A percentile compares a stretch with the other conserved stretches of the same genome.
phyloP scores from a whole-genome alignment of 2,329 filamentous ascomycete genomes.

The Dactylellina leptospora region DNA sequence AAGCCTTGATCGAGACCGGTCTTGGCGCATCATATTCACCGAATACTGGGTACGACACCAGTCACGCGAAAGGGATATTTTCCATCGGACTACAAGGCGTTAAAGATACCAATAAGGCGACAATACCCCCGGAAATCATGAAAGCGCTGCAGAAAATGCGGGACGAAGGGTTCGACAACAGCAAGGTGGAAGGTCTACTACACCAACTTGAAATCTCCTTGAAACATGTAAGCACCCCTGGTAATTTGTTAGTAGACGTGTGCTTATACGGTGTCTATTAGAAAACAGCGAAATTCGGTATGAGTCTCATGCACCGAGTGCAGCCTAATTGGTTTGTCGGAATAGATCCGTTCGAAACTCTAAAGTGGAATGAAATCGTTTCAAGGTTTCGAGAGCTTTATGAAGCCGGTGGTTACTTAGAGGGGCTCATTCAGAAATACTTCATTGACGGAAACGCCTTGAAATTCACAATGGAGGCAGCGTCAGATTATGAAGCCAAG shows the following conservation, averaged over 20 bases:
- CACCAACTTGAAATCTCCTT: constrained; percentile 92
- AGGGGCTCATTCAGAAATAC: constrained; percentile 86
- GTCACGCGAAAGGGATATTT: constrained; percentile 80
- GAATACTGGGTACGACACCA: constrained; percentile 89
- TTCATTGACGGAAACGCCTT: constrained; percentile 85
- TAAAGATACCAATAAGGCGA: constrained; percentile 77
- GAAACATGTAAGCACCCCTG: constrained; percentile 64
- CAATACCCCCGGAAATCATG: constrained; percentile 77
- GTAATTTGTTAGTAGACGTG: background rate
- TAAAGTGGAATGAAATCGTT: constrained; percentile 91
- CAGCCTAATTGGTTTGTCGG: constrained; percentile 96
- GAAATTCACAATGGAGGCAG: constrained; percentile 93
- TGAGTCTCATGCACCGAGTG: constrained; percentile 85
- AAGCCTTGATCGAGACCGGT: constrained; percentile 84
- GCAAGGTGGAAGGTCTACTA: constrained; percentile 91
- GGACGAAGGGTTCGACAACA: constrained; percentile 81
- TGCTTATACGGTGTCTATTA: constrained; percentile 64
- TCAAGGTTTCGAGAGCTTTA: constrained; percentile 80
- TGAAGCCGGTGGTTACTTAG: constrained; percentile 79
- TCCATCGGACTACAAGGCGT: constrained; percentile 93
- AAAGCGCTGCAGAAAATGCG: constrained; percentile 75
- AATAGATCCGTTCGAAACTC: constrained; percentile 85
- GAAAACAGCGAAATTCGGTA: constrained; percentile 94
- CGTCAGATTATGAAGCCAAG: constrained; percentile 75
- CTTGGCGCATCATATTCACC: constrained; percentile 93